Evolutionary conservation across 2,329 filamentous ascomycete species (phyloP), one percentile per base, ranked within the genome.

Genomic region (Cyphellophora europaea): DNA sequence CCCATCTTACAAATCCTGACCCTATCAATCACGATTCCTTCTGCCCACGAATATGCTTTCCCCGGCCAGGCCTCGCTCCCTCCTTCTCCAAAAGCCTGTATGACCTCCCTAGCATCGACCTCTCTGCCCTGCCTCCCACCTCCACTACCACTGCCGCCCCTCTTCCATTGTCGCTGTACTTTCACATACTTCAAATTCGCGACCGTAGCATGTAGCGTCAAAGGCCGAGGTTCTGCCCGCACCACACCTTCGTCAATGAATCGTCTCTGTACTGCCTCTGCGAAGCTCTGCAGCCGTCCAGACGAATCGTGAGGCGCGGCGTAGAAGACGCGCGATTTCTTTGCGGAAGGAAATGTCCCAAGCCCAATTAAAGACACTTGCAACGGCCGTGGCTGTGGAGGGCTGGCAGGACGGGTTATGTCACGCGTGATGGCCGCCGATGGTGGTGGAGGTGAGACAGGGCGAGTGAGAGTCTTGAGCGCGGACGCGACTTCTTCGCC

Each of bases 1-100:
- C 88, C 86, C 88, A 95, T 94, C 53, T 75, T 77, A 54, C 86
- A 95, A 23, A 95, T 78, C 32, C 79, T 77, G 27, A 95, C 60
- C 39, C 66, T 72, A 37, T 85, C 75, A n/a, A 94, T 54, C 11
- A 65, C 62, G 15, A 89, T 63, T 33, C 74, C 61, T 35, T 75
- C 65, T 48, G 82, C 77, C 85, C 87, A 95, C 1, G 77, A 56
- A 44, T 77, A 77, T 71, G 66, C n/a, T 54, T 37, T 57, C 53
- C 8, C 52, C 50, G 30, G 51, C 45, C 28, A 21, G 13, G 30
- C 33, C n/a, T 15, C 31, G 28, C 27, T 10, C 15, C 19, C n/a
- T 17, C 34, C 19, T 31, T 17, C 53, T 33, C 59, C 61, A 37
- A 62, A 51, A 10, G 49, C 41, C 38, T 11, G 60, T 34, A 18